phyloP scores from a whole-genome alignment of 2,329 filamentous ascomycete species.

The Cryphonectria radicalis region DNA sequence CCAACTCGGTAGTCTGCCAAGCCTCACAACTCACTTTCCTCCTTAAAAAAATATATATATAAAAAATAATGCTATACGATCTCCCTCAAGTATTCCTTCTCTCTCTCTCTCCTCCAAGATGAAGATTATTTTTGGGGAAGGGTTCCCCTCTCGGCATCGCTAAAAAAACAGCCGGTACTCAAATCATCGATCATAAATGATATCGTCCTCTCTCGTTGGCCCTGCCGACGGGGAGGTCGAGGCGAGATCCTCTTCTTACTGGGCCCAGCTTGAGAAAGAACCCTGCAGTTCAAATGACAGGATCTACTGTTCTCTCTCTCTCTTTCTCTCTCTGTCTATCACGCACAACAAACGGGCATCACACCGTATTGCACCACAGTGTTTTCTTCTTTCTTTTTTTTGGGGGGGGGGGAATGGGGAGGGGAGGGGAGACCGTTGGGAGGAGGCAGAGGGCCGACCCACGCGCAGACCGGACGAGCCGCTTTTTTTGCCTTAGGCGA shows the following conservation, averaged over 20 bases:
- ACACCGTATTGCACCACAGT: conserved; percentile 11
- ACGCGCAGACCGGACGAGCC: conserved; percentile 17
- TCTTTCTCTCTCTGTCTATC: background rate
- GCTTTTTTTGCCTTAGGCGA: conserved; percentile 20
- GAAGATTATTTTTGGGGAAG: background rate
- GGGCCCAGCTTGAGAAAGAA: background rate
- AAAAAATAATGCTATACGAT: too few relatives aligned
- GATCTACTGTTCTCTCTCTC: background rate
- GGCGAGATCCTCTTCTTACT: background rate
- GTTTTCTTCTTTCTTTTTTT: background rate
- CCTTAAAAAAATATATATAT: too few relatives aligned
- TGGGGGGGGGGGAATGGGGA: too few relatives aligned
- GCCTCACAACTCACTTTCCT: background rate
- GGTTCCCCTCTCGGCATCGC: background rate
- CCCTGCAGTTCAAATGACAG: background rate
- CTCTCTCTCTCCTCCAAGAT: background rate
- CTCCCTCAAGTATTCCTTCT: background rate
- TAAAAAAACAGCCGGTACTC: background rate
- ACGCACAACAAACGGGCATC: background rate
- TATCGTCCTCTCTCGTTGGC: background rate
- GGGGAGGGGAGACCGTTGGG: background rate
- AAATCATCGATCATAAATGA: background rate
- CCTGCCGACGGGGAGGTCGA: background rate
- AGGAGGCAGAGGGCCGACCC: conserved; percentile 9
- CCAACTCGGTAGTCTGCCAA: too few relatives aligned